Percentiles rank a stretch among this genome's conserved stretches.
phyloP scores from a whole-genome alignment of 805 yeast species.

The Barnettozyma siamensis region DNA sequence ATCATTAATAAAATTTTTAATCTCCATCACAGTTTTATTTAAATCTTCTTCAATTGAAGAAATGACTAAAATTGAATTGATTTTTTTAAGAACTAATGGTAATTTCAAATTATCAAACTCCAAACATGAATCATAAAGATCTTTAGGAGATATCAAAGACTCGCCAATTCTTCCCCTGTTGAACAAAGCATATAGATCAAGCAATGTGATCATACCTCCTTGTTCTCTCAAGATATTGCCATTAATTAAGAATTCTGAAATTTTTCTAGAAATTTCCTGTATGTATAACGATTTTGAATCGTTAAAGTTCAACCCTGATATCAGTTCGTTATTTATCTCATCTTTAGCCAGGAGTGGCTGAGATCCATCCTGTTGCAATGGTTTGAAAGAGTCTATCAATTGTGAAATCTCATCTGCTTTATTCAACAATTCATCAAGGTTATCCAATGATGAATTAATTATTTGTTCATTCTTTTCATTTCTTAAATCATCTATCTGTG shows the following conservation, averaged over 20 bases:
- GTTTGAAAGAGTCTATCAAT: slow-evolving; percentile 38
- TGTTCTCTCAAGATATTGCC: slow-evolving; percentile 40
- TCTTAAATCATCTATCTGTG: slow-evolving; percentile 47
- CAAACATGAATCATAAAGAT: slow-evolving; percentile 56
- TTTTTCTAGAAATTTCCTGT: slow-evolving; percentile 71
- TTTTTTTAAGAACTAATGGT: slow-evolving; percentile 43
- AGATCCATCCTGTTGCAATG: slow-evolving; percentile 13
- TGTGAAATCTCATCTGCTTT: slow-evolving; percentile 67
- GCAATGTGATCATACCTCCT: slow-evolving; percentile 55
- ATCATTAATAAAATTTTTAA: slow-evolving; percentile 22
- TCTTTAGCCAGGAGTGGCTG: slow-evolving; percentile 3
- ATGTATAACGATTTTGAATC: slow-evolving; percentile 32
- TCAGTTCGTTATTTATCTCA: slow-evolving; percentile 15
- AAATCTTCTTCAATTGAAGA: slow-evolving; percentile 35
- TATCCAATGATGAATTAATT: slow-evolving; percentile 65
- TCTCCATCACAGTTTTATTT: slow-evolving; percentile 24
- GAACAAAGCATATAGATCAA: slow-evolving; percentile 58
- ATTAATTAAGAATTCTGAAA: slow-evolving; percentile 61
- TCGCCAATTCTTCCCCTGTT: slow-evolving; percentile 61
- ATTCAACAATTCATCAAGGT: slow-evolving; percentile 69
- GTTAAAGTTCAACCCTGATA: slow-evolving; percentile 23
- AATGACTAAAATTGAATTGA: slow-evolving; percentile 33
- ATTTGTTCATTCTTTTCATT: slow-evolving; percentile 55
- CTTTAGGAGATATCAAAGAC: slow-evolving; percentile 64
- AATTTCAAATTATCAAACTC: slow-evolving; percentile 51